Evolutionary conservation across 495 filamentous ascomycete species (phyloP), one percentile per base, ranked within the genome.

Genomic region (Daldinia grandis): DNA sequence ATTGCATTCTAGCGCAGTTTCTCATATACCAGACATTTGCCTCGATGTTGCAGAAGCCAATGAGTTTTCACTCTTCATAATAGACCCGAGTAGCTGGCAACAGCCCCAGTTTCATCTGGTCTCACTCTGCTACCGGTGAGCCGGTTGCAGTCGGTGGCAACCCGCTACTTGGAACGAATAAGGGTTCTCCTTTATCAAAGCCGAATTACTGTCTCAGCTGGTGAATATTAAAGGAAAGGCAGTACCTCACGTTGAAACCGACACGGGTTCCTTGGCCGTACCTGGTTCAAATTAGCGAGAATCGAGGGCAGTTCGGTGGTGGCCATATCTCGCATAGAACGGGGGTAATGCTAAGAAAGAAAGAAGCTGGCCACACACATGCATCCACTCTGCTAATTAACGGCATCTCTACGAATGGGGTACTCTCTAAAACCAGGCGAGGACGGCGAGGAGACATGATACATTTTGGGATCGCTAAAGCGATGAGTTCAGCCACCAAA

Each of bases 61-160:
- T 24, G 28, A 24, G 28, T 33, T 51, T 24, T 25, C 24, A 51
- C 24, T 12, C 25, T 25, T 31, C n/a, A 50, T 44, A 19, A 55
- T 38, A 51, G 5, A 27, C 24, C 30, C 38, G 47, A 12, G 30
- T 19, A 19, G 12, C 53, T 58, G 14, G 4, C 15, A 30, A 25
- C 30, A 27, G 24, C 6, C 33, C 35, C 14, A 19, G 28, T 44
- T 63, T 60, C 69, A 40, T 55, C n/a, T 68, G 47, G 59, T 35
- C 57, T 67, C 60, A 44, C 47, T 53, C 62, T 53, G 49, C 27
- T 30, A 53, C 49, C 15, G 5, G 24, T 24, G 9, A 53, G 5
- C 14, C 10, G 24, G 49, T 30, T n/a, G 30, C 49, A 47, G 19
- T 21, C 42, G 4, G 42, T 47, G 0, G 42, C 19, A 2, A 21